Percentiles rank a stretch among this genome's conserved stretches.
Evolutionary conservation across 2,329 filamentous ascomycete genomes (phyloP).

Genomic region (Pyrenochaeta sp.): DNA sequence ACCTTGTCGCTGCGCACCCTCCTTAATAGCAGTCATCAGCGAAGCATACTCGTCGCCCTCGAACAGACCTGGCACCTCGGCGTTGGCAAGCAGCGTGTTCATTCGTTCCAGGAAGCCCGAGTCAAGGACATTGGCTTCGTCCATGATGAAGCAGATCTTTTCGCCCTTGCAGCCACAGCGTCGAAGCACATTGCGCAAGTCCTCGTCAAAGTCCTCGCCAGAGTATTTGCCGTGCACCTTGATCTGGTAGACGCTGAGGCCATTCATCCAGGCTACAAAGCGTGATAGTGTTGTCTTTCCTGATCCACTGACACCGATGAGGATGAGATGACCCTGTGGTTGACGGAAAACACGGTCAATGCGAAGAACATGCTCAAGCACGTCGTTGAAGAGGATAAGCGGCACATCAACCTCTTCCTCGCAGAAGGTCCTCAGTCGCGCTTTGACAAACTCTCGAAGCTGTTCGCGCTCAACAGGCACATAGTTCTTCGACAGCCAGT

Average conservation of each 20-base stretch:
- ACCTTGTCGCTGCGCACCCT: slow-evolving; percentile 95
- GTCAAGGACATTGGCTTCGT: slow-evolving; percentile 97
- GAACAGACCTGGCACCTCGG: slow-evolving; percentile 98
- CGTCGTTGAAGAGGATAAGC: slow-evolving; percentile 98
- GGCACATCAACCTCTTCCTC: slow-evolving; percentile 99
- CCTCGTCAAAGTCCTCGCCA: slow-evolving; percentile 97
- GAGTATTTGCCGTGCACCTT: slow-evolving; percentile 99
- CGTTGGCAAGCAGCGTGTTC: slow-evolving; percentile 98
- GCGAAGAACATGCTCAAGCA: slow-evolving; percentile 94
- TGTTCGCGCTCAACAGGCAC: slow-evolving; percentile 95
- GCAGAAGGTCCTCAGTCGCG: slow-evolving; percentile 95
- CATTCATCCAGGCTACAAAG: slow-evolving; percentile 99
- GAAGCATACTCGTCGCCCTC: slow-evolving; percentile 98
- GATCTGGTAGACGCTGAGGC: slow-evolving; percentile 98
- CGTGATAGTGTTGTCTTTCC: slow-evolving; percentile 98
- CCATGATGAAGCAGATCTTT: slow-evolving; percentile 99
- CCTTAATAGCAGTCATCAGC: slow-evolving; percentile 99
- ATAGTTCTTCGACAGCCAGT: slow-evolving; percentile 99
- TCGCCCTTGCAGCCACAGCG: slow-evolving; percentile 97
- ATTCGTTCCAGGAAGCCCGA: slow-evolving; percentile 98
- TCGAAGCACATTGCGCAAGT: slow-evolving; percentile 90
- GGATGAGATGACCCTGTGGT: slow-evolving; percentile 95
- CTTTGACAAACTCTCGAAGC: slow-evolving; percentile 95
- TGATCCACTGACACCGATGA: slow-evolving; percentile 97
- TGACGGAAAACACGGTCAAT: slow-evolving; percentile 99